Base-by-base conservation (phyloP, 371 early-diverging fungal species). In the Rhizopus delemar region DNA sequence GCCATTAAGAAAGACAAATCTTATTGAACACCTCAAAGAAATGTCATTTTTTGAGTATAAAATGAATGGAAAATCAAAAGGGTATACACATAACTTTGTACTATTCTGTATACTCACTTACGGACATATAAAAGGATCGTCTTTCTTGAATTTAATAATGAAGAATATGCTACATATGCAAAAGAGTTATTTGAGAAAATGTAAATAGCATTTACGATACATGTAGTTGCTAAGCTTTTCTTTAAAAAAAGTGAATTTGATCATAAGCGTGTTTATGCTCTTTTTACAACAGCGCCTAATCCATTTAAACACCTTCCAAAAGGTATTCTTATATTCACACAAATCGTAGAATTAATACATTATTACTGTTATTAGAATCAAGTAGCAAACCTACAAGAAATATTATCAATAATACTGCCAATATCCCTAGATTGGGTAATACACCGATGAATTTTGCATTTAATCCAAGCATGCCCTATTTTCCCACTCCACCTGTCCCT, bases 11-110 rank as follows among this genome's bases (percentile, higher is more conserved):
- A 70, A 81, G 13, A 70, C 70, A 16, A 74, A 77, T 11, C 51
- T 77, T n/a, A 65, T 57, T 11, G 56, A 56, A 9, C 73, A 77
- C n/a, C 59, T 82, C 15, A 70, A 67, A 45, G 83, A 84, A 22
- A 53, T 84, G 29, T 73, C 77, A 12, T 86, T 86, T 62, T 73
- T 70, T 54, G 87, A 86, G 55, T 81, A 84, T 58, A 86, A 86
- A 69, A 74, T 81, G 34, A 86, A 86, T 58, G 87, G 87, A 41
- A 86, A 86, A 71, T 85, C 86, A 60, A 63, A 82, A 64, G 87
- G 83, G 79, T 81, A 75, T 22, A 22, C 22, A 22, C 2, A 22
- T 22, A 22, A 22, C 22, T 22, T 22, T 22, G 22, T 22, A 22
- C 22, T 22, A 22, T 22, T 22, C 22, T 22, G 31, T 4, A 43